Evolutionary conservation across 805 yeast genomes (phyloP), one percentile per base, ranked within the genome.

Genomic region (Ascoidea asiatica): DNA sequence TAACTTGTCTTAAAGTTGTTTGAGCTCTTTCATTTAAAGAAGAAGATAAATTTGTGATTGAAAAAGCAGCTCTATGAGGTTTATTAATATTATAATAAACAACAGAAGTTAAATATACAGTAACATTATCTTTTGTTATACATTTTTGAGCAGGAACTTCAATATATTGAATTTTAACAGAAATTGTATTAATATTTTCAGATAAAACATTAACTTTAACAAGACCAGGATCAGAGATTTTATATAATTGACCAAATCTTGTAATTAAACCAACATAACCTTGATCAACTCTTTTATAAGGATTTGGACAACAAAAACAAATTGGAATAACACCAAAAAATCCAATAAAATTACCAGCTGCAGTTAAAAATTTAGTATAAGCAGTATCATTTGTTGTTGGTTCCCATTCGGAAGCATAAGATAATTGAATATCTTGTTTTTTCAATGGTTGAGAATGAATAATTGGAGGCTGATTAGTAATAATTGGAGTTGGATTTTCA

Each of bases 221-320:
- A 39, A 79, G 67, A 41, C 88, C 88, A 4, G 87, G 86, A 56
- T 80, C 86, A 23, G 75, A 81, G 8, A 79, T 67, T 56, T 77
- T 66, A 45, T 79, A 64, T 48, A 80, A 64, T 44, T 80, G 77
- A 51, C 88, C 88, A 55, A 78, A 80, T 37, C 71, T 69, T 44
- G 81, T 79, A 43, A 80, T 65, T 46, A 80, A 66, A 13, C 87
- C 88, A 45, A 80, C 86, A 47, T 72, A 64, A 55, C 88, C 88
- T 61, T 80, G 84, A 21, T 68, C 57, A 21, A 80, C 82, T 35
- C 67, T 63, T 52, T 69, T 64, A 62, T 73, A 80, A 6, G 85
- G 85, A 55, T 77, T 78, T 6, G 70, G 58, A 50, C 65, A 68
- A 54, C 81, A 76, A 43, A 67, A 54, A 53, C 72, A 78, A 51